These are phyloP conservation scores for Nemania sp. DNA, from an alignment of 2,329 filamentous ascomycete genomes.

Conservation along the genomic window DNA sequence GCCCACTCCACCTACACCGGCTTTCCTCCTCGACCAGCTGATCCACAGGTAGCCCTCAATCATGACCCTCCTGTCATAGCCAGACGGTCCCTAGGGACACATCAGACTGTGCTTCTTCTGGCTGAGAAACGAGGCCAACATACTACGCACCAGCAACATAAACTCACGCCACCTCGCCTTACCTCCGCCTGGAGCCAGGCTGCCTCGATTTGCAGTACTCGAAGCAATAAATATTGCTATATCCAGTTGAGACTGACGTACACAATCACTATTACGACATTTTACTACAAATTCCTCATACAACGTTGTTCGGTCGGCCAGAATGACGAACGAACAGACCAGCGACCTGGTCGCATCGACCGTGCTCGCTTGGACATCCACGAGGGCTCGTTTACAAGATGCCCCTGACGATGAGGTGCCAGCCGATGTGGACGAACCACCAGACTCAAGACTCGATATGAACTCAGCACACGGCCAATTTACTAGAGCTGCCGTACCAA, in stretches of 20 bases:
- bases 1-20: neutral
- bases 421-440: conserved; percentile 86
- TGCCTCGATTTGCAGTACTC: conserved; percentile 8
- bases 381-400: conserved; percentile 49
- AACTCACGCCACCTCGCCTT: conserved; percentile 3
- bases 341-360: conserved; percentile 47
- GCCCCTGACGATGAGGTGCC: conserved; percentile 63
- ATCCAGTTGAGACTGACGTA: neutral
- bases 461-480: conserved; percentile 45
- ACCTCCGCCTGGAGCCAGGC: conserved; percentile 19
- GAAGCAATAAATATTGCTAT: conserved; percentile 7
- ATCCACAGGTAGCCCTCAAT: conserved; percentile 28
- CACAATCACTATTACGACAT: neutral
- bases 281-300: neutral
- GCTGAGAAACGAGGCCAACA: conserved; percentile 35
- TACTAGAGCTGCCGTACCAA: conserved; percentile 53
- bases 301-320: neutral
- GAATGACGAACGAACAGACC: conserved; percentile 45
- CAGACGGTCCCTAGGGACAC: conserved; percentile 48
- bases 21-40: conserved; percentile 13
- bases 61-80: conserved; percentile 45
- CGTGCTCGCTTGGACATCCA: conserved; percentile 52
- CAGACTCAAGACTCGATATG: conserved; percentile 59
- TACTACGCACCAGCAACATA: conserved; percentile 24
- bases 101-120: conserved; percentile 35